A percentile compares a stretch with the other conserved stretches of the same genome.
Conservation (phyloP, 306 rosid genomes). For the Malus orientalis region DNA sequence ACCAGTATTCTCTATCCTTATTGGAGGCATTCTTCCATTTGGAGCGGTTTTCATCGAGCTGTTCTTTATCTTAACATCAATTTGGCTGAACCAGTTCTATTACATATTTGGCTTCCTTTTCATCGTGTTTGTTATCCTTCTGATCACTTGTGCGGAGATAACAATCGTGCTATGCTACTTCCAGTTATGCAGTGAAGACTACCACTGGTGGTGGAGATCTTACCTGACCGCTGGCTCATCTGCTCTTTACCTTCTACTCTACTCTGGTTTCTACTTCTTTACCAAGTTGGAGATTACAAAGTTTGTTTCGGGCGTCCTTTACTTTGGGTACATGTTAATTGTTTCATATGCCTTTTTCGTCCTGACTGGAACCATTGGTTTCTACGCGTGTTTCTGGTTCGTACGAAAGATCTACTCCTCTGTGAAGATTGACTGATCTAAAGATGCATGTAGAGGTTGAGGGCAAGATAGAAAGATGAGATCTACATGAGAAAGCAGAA, state of each 20-base stretch:
- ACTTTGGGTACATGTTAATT: conserved; percentile 89
- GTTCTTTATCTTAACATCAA: conserved; percentile 94
- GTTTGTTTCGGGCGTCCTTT: conserved; percentile 87
- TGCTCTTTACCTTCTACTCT: conserved; percentile 87
- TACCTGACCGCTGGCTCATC: conserved; percentile 98
- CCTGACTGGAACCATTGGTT: conserved; percentile 91
- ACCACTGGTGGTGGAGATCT: conserved; percentile 99
- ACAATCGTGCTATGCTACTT: conserved; percentile 96
- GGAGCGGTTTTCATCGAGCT: conserved; percentile 98
- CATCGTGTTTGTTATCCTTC: conserved; percentile 79
- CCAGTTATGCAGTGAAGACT: conserved; percentile 98
- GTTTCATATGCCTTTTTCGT: conserved; percentile 87
- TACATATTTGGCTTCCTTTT: conserved; percentile 98
- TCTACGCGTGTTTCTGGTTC: conserved; percentile 98
- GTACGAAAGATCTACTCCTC: conserved; percentile 94
- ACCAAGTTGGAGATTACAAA: conserved; percentile 89
- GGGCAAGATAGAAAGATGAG: conserved; percentile 6
- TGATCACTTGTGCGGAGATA: conserved; percentile 95
- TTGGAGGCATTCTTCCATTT: conserved; percentile 98
- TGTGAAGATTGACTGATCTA: conserved; percentile 85
- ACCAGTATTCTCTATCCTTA: conserved; percentile 85
- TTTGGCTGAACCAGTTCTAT: conserved; percentile 99
- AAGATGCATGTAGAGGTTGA: conserved; percentile 11
- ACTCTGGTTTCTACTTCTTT: conserved; percentile 91
- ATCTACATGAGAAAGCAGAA: neutral